These are phyloP conservation scores for Pythium dissotocum DNA, from an alignment of 352 stramenopile species.

Conservation along the genomic window DNA sequence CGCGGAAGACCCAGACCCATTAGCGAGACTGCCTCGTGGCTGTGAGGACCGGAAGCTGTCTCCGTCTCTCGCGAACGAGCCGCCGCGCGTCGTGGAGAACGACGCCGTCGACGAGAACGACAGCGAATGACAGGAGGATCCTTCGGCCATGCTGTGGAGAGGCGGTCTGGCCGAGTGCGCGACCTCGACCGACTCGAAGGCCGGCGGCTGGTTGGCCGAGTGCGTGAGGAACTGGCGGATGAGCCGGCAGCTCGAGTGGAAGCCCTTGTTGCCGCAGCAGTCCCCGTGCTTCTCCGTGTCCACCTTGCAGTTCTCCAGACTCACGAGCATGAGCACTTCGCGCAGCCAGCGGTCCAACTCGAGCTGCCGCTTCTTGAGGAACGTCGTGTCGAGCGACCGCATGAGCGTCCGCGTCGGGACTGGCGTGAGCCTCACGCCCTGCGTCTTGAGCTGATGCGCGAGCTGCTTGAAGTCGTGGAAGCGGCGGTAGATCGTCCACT, in stretches of 20 bases:
- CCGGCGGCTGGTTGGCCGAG: slow-evolving; percentile 69
- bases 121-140: not conserved
- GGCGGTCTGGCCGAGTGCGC: slow-evolving; percentile 33
- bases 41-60: not conserved
- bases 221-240: slow-evolving; percentile 79
- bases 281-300: slow-evolving; percentile 59
- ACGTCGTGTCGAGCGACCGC: slow-evolving; percentile 79
- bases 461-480: slow-evolving; percentile 89
- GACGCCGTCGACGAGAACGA: slow-evolving; percentile 22
- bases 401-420: slow-evolving; percentile 81
- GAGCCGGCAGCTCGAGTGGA: slow-evolving; percentile 63
- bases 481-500: slow-evolving; percentile 85
- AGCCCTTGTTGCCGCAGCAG: slow-evolving; percentile 69
- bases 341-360: slow-evolving; percentile 85
- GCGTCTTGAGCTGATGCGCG: slow-evolving; percentile 73
- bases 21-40: not conserved
- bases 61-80: not conserved
- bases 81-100: slow-evolving; percentile 12
- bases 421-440: slow-evolving; percentile 70
- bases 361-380: slow-evolving; percentile 81
- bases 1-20: not conserved
- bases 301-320: slow-evolving; percentile 76
- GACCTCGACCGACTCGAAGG: slow-evolving; percentile 58
- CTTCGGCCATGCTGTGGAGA: slow-evolving; percentile 58
- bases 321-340: slow-evolving; percentile 81